Percentiles rank a stretch among this genome's conserved stretches.
Evolutionary conservation across 176 grass and related monocot genomes (phyloP).

Genomic region (Triticum turgidum): DNA sequence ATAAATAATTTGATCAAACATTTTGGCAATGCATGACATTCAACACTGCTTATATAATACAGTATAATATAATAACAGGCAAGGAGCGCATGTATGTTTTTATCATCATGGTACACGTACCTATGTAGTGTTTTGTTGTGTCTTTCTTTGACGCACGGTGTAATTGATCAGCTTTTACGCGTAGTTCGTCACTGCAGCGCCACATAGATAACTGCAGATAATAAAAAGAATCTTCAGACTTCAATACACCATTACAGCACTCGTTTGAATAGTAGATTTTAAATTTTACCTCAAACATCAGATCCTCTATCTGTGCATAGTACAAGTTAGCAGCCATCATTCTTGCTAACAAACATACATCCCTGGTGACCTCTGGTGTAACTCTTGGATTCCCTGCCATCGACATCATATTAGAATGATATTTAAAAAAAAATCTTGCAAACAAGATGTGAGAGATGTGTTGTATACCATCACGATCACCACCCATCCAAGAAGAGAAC

Average conservation of each 20-base stretch:
- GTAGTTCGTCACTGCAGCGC: slow-evolving; percentile 90
- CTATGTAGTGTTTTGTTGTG: slow-evolving; percentile 89
- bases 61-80: background rate
- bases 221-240: slow-evolving; percentile 26
- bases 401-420: slow-evolving; percentile 29
- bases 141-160: slow-evolving; percentile 75
- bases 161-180: slow-evolving; percentile 56
- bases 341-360: slow-evolving; percentile 94
- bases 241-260: slow-evolving; percentile 9
- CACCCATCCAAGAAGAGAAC: slow-evolving; percentile 99
- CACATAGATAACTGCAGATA: slow-evolving; percentile 87
- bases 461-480: slow-evolving; percentile 83
- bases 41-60: slow-evolving; percentile 2
- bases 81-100: background rate
- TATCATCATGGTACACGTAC: slow-evolving; percentile 36
- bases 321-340: slow-evolving; percentile 97
- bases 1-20: slow-evolving; percentile 11
- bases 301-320: slow-evolving; percentile 94
- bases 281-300: slow-evolving; percentile 90
- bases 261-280: background rate
- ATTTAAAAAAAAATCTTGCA: background rate
- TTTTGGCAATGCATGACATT: background rate
- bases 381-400: slow-evolving; percentile 92
- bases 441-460: slow-evolving; percentile 9
- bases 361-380: slow-evolving; percentile 95